Conservation (phyloP, 768 basidiomycete genomes). For the Leccinum broughii region DNA sequence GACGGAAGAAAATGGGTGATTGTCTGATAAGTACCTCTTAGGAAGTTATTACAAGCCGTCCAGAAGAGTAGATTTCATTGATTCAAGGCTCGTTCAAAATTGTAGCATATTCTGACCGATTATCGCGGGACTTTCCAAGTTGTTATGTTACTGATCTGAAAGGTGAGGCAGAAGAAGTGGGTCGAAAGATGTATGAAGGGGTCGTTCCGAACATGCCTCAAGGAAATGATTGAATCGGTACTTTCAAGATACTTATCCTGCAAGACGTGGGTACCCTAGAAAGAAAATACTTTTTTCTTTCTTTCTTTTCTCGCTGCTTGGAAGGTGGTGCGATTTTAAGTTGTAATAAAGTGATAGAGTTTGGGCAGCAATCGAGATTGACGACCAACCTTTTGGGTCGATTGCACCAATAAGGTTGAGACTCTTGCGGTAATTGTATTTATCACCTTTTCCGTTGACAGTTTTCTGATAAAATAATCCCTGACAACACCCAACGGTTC, state of each 20-base stretch:
- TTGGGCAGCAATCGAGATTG: constrained; percentile 45
- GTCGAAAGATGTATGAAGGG: constrained; percentile 12
- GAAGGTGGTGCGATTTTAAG: constrained; percentile 37
- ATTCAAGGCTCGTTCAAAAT: background rate
- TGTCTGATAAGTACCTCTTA: constrained; percentile 11
- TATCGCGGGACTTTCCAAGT: constrained; percentile 26
- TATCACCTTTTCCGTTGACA: constrained; percentile 23
- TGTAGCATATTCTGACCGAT: constrained; percentile 9
- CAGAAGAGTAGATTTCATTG: constrained; percentile 7
- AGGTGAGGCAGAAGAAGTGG: constrained; percentile 21
- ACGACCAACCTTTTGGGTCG: constrained; percentile 43
- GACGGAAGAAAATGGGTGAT: background rate
- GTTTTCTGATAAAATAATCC: constrained; percentile 29
- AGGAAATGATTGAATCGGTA: background rate
- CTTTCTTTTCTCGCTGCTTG: constrained; percentile 7
- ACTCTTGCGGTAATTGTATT: constrained; percentile 26
- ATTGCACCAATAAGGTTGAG: constrained; percentile 39
- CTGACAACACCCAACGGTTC: constrained; percentile 9
- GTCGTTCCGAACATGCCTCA: constrained; percentile 12
- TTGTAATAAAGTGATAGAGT: constrained; percentile 59
- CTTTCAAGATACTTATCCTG: background rate
- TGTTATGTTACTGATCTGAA: constrained; percentile 18
- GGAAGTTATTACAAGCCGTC: background rate
- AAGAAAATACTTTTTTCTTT: background rate
- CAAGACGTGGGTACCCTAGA: background rate